Base-by-base conservation (phyloP, 1,284 basidiomycete genomes). In the Melampsora americana region DNA sequence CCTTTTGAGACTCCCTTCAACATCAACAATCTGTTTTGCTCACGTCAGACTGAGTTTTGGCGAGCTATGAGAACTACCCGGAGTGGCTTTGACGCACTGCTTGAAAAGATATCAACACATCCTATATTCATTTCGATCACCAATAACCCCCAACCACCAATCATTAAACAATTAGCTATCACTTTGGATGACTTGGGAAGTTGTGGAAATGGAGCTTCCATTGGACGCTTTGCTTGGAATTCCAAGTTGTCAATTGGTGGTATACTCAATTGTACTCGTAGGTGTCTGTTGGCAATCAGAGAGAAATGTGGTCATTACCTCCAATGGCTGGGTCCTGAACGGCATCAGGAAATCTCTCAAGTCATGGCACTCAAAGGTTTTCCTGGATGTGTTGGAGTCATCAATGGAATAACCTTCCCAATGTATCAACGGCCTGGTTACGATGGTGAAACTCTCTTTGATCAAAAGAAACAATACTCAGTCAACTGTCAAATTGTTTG, bases 121-220 rank as follows among this genome's bases (percentile, higher is more conserved):
- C 59, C 50, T 23, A 39, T 62, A 0, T 70, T 62, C 42, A 4
- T 23, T 0, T n/a, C 32, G 14, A 46, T 5, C 7, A 12, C 50
- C 28, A n/a, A 20, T 7, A 35, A 42, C 39, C 56, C 50, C 5
- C 68, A 59, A n/a, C 50, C 50, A 18, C 67, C 67, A 5, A 39
- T 69, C 23, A 12, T 32, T 2, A 42, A 69, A 18, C 67, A 69
- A 56, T 18, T 69, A 9, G 67, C 67, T 12, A 18, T 69, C n/a
- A 69, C 7, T 5, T 30, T 69, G 23, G 69, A 70, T 14, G 35
- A 30, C 14, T 46, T 72, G 18, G 70, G 70, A 3, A 48, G 59
- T 9, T 62, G 50, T 23, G 70, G 70, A 7, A 65, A 72, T 39
- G 70, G 70, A 14, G 42, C 61, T n/a, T 72, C 30, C 9, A 30